These are phyloP conservation scores for Neurospora cerealis DNA, from an alignment of 495 filamentous ascomycete genomes.

Conservation along the genomic window DNA sequence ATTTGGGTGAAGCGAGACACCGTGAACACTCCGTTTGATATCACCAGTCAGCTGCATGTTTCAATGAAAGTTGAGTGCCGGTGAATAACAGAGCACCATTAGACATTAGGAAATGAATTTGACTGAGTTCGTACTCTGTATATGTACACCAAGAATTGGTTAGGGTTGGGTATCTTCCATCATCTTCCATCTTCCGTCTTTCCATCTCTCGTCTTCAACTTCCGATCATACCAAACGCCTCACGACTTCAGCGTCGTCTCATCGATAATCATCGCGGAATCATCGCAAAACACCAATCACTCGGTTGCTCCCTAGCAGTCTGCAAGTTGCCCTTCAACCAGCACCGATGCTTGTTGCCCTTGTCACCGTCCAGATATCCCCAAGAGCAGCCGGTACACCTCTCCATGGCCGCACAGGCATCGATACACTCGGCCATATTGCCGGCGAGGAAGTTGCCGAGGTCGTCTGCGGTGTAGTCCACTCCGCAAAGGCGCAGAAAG, in stretches of 20 bases:
- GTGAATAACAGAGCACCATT: neutral
- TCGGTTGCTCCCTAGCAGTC: conserved; percentile 19
- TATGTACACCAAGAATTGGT: neutral
- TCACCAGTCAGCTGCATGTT: neutral
- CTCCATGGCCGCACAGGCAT: conserved; percentile 29
- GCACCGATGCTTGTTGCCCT: conserved; percentile 26
- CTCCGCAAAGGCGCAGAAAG: conserved; percentile 35
- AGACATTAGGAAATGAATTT: neutral
- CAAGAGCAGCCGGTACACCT: conserved; percentile 34
- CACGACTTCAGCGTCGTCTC: neutral
- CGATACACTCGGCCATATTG: conserved; percentile 35
- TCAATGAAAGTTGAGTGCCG: neutral
- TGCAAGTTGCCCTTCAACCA: conserved; percentile 33
- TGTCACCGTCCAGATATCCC: conserved; percentile 32
- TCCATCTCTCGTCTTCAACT: neutral
- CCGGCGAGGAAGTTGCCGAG: conserved; percentile 26
- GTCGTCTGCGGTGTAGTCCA: conserved; percentile 35
- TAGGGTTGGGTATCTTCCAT: neutral
- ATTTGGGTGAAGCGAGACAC: neutral
- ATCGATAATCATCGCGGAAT: conserved; percentile 16
- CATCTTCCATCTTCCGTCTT: neutral
- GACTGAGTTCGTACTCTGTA: neutral
- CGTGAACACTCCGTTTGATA: neutral
- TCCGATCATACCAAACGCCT: neutral
- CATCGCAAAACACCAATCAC: conserved; percentile 33